Evolutionary conservation across 768 basidiomycete genomes (phyloP), one percentile per base, ranked within the genome.

Genomic region (Amanita subjunquillea): DNA sequence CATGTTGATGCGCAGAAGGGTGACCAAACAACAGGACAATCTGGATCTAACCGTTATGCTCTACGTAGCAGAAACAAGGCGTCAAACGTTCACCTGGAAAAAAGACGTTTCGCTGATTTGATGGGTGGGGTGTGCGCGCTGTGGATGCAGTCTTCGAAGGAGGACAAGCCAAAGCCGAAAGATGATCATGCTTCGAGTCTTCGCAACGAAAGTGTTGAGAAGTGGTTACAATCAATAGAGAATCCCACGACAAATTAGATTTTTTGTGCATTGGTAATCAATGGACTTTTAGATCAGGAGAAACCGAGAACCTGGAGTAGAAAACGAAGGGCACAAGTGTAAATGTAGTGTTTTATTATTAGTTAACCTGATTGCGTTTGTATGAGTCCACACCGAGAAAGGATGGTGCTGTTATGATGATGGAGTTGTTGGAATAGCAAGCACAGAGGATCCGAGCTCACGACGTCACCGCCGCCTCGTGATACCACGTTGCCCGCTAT

Each of bases 71-170:
- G 40, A 48, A 46, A 49, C 22, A 49, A 38, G 49, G 3, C 32
- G 37, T 23, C 25, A 48, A 27, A 20, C 49, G n/a, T n/a, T n/a
- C 48, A 13, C 22, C 48, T 20, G 36, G 17, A 17, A 17, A 17
- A 45, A 50, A 50, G 48, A 50, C 6, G 49, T 32, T 10, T 50
- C 38, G 41, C 37, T 54, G 48, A 47, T 49, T 13, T 54, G 37
- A 27, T 54, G 38, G 48, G 43, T 41, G 48, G 48, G 3, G 54
- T 54, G 27, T 30, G 38, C 37, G 38, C 37, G 38, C 42, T 54
- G 46, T 54, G 53, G 53, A 49, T 49, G 46, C 37, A 17, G 17
- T 17, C 17, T 17, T 17, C 17, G 17, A 17, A 1, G 17, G 17
- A 17, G 27, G 48, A 41, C 46, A 48, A 50, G 42, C 40, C 12